phyloP scores from a whole-genome alignment of 805 yeast genomes.

The Saccharomycopsis lassenensis region DNA sequence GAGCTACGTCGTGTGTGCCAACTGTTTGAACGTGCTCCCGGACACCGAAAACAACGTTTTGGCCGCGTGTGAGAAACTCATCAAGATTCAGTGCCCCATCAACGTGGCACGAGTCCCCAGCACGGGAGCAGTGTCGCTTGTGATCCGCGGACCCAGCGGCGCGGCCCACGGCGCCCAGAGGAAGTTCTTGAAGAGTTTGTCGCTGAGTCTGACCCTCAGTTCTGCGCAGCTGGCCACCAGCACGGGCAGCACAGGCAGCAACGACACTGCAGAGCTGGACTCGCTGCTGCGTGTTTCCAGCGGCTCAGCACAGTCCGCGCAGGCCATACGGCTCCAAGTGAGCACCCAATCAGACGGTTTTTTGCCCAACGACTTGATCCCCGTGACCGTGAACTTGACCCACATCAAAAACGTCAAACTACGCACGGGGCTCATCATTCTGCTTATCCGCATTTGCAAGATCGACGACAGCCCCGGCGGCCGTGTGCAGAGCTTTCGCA shows the following conservation, averaged over 20 bases:
- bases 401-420: conserved; percentile 66
- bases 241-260: not conserved
- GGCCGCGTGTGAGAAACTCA: conserved; percentile 42
- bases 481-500: conserved; percentile 56
- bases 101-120: conserved; percentile 59
- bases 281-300: not conserved
- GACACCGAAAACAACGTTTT: conserved; percentile 9
- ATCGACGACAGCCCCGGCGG: conserved; percentile 47
- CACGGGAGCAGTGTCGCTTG: conserved; percentile 55
- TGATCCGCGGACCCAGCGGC: too few relatives aligned
- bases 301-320: not conserved
- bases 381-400: conserved; percentile 52
- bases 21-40: too few relatives aligned
- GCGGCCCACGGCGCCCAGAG: conserved; percentile 42
- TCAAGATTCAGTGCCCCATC: conserved; percentile 59
- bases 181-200: conserved; percentile 29
- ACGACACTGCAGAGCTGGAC: not conserved
- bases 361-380: conserved; percentile 68
- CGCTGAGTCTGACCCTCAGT: too few relatives aligned
- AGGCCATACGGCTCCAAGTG: conserved; percentile 28
- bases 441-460: conserved; percentile 71
- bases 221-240: conserved; percentile 4
- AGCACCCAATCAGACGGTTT: conserved; percentile 55
- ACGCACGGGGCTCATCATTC: conserved; percentile 63
- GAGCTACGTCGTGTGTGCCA: too few relatives aligned